phyloP scores from a whole-genome alignment of 345 rosid genomes.

The Moricandia moricandioides region DNA sequence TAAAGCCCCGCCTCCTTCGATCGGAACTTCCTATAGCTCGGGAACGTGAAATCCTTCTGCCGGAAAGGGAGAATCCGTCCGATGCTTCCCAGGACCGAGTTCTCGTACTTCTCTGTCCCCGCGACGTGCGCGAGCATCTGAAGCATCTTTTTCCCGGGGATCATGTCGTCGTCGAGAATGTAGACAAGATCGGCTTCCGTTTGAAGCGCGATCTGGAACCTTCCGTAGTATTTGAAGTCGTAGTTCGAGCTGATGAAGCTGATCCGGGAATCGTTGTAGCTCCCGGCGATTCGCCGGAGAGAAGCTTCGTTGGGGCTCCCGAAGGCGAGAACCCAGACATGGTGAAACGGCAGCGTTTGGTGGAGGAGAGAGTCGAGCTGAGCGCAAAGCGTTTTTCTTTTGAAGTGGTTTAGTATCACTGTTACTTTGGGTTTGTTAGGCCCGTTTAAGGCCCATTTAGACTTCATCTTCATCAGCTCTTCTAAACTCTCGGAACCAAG shows the following conservation, averaged over 20 bases:
- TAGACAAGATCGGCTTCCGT: conserved; percentile 90
- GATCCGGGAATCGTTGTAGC: conserved; percentile 85
- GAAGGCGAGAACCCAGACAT: conserved; percentile 90
- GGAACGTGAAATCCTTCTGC: conserved; percentile 92
- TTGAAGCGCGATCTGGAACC: conserved; percentile 94
- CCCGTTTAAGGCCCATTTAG: conserved; percentile 71
- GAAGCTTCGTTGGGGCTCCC: conserved; percentile 80
- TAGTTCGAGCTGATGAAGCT: conserved; percentile 89
- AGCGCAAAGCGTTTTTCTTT: conserved; percentile 89
- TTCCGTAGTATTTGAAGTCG: conserved; percentile 95
- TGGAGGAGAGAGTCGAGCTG: conserved; percentile 85
- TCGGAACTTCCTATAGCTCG: conserved; percentile 85
- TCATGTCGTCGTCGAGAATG: conserved; percentile 89
- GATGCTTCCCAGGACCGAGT: conserved; percentile 90
- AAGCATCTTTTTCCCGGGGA: conserved; percentile 90
- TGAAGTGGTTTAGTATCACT: conserved; percentile 90
- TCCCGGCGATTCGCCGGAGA: conserved; percentile 64
- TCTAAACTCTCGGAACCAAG: conserved; percentile 66
- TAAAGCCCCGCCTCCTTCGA: conserved; percentile 97
- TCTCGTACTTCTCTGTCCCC: conserved; percentile 87
- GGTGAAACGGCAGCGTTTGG: conserved; percentile 89
- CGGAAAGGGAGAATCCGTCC: conserved; percentile 95
- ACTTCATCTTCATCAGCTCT: conserved; percentile 75
- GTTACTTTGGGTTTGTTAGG: conserved; percentile 70
- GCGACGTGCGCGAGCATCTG: conserved; percentile 95